phyloP scores from a whole-genome alignment of 768 basidiomycete species.

The Mycena floridula region DNA sequence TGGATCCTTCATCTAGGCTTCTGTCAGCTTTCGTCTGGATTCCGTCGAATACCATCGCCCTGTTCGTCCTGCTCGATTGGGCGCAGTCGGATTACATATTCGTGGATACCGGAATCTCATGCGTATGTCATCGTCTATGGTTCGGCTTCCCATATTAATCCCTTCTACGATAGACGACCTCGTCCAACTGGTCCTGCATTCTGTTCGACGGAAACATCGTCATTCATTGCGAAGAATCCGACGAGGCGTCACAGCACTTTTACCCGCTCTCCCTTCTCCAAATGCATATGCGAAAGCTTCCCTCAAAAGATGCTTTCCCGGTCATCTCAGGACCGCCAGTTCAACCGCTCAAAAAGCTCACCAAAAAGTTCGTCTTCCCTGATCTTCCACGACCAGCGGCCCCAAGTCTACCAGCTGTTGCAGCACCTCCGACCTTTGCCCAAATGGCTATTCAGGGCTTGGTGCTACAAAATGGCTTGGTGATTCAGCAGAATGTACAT shows the following conservation, averaged over 20 bases:
- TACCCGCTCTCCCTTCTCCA: slow-evolving; percentile 47
- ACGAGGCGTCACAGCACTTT: slow-evolving; percentile 61
- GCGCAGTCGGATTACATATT: slow-evolving; percentile 60
- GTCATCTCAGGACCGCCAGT: slow-evolving; percentile 27
- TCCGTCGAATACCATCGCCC: slow-evolving; percentile 44
- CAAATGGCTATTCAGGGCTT: too few species aligned
- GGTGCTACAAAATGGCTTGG: too few species aligned
- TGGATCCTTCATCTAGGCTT: slow-evolving; percentile 56
- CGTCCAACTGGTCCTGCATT: slow-evolving; percentile 77
- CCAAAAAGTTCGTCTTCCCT: slow-evolving; percentile 50
- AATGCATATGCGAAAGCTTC: too few species aligned
- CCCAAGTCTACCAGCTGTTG: too few species aligned
- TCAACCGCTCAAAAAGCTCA: slow-evolving; percentile 37
- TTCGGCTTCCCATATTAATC: slow-evolving; percentile 1
- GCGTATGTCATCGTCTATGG: slow-evolving; percentile 38
- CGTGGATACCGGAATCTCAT: slow-evolving; percentile 68
- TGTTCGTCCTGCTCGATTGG: slow-evolving; percentile 67
- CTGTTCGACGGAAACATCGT: slow-evolving; percentile 59
- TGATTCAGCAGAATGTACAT: too few species aligned
- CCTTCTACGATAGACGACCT: slow-evolving; percentile 37
- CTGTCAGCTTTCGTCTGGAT: slow-evolving; percentile 71
- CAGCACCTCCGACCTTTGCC: too few species aligned
- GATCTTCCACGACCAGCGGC: slow-evolving; percentile 2
- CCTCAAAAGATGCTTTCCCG: too few species aligned
- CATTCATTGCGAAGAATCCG: slow-evolving; percentile 68